A percentile compares a stretch with the other conserved stretches of the same genome.
Evolutionary conservation across 2,329 filamentous ascomycete species (phyloP).

Genomic region (Phyllosticta capitalensis): DNA sequence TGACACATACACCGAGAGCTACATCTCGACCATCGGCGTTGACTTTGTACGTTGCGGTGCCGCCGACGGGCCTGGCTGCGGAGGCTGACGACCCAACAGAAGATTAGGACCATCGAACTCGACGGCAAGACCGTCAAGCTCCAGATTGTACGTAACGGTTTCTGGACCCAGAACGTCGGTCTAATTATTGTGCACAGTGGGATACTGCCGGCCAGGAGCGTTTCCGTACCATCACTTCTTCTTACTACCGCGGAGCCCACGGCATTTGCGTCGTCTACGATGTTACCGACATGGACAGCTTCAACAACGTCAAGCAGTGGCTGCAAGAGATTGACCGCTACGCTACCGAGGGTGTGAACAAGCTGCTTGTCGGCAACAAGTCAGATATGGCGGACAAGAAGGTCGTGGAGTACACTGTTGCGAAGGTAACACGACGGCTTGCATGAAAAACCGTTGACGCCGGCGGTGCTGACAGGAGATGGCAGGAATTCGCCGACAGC

Average conservation of each 20-base stretch:
- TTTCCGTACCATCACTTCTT: constrained; percentile 99
- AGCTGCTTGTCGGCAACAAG: constrained; percentile 99
- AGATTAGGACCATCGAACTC: constrained; percentile 99
- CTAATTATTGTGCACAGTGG: constrained; percentile 55
- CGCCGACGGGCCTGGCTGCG: constrained; percentile 10
- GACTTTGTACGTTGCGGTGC: constrained; percentile 68
- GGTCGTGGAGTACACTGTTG: constrained; percentile 98
- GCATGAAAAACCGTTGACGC: not conserved
- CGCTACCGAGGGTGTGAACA: constrained; percentile 98
- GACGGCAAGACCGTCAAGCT: constrained; percentile 99
- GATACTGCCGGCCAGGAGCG: constrained; percentile 98
- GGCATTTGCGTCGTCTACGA: constrained; percentile 99
- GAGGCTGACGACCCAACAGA: constrained; percentile 47
- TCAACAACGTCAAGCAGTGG: constrained; percentile 99
- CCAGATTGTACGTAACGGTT: constrained; percentile 71
- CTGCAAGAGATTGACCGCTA: constrained; percentile 99
- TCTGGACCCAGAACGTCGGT: constrained; percentile 9
- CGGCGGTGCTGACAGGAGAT: constrained; percentile 13
- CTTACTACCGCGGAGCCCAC: constrained; percentile 98
- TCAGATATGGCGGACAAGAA: constrained; percentile 99
- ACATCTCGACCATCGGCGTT: constrained; percentile 99
- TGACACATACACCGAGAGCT: constrained; percentile 98
- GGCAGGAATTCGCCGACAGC: constrained; percentile 94
- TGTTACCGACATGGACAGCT: constrained; percentile 99
- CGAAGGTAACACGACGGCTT: constrained; percentile 62